Conservation (phyloP, 2,329 filamentous ascomycete species). For the Dothideomycetes sp. region DNA sequence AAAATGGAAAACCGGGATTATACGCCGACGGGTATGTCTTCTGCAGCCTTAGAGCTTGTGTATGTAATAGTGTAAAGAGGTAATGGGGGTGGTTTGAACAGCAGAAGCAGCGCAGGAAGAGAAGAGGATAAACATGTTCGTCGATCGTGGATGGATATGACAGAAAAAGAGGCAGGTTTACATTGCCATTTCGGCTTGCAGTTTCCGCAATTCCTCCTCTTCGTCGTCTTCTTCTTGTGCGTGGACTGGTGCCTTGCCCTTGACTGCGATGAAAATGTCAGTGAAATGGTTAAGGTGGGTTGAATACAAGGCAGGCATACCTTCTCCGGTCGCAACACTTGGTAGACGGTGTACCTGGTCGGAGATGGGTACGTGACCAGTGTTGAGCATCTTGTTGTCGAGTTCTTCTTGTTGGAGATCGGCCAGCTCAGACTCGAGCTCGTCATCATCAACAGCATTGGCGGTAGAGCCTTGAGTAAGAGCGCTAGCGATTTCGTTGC, state of each 20-base stretch:
- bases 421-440: constrained; percentile 77
- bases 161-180: constrained; percentile 26
- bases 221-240: constrained; percentile 75
- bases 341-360: constrained; percentile 72
- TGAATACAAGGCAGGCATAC: constrained; percentile 47
- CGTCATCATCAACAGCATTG: constrained; percentile 71
- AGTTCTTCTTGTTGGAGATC: constrained; percentile 82
- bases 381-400: constrained; percentile 87
- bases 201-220: constrained; percentile 82
- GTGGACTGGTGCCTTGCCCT: constrained; percentile 34
- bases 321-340: constrained; percentile 59
- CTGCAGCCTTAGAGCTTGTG: neutral
- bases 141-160: too few relatives aligned
- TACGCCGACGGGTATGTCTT: neutral
- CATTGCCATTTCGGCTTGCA: constrained; percentile 97
- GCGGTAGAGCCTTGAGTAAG: constrained; percentile 61
- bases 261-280: constrained; percentile 22
- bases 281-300: neutral
- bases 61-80: neutral
- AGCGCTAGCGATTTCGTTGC: constrained; percentile 80
- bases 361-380: constrained; percentile 69
- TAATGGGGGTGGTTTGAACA: neutral
- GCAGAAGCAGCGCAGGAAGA: too few relatives aligned
- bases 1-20: neutral
- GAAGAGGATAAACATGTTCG: too few relatives aligned